Base-by-base conservation (phyloP, 495 filamentous ascomycete species). In the Penicillium desertorum region DNA sequence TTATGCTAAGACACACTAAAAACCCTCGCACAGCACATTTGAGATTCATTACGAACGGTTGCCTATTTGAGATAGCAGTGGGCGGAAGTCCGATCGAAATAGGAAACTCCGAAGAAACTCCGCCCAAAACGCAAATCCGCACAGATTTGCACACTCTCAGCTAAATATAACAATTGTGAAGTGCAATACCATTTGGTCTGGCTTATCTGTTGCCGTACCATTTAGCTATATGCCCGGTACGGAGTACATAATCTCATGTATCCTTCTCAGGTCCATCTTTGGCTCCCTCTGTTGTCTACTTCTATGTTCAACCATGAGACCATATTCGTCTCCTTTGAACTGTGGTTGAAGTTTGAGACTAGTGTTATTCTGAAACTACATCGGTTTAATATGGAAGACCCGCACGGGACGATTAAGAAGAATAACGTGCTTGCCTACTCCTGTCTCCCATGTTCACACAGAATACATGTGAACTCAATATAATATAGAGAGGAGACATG, bases 51-150 rank as follows among this genome's bases (percentile, higher is more conserved):
- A 30, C 10, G 9, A 10, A 11, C 9, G 9, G 3, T 48, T 48
- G n/a, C 27, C 46, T 14, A 34, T 34, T 48, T 48, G 27, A 25
- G 46, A 2, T 12, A 6, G 6, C 1, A 1, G n/a, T 14, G 10
- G 46, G 46, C 46, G 46, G 46, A 34, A 34, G 46, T 25, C 46
- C 46, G 46, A 34, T 19, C 11, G 46, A 32, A 34, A 34, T 17
- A 25, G 10, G 46, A 12, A 48, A 12, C 1, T 16, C 46, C n/a
- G 27, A 34, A 16, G 17, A n/a, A 23, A n/a, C 19, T 27, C 46
- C 34, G 34, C 0, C 12, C 34, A 29, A 45, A 45, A 9, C 3
- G 43, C 25, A 45, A 12, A n/a, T 45, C 22, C 4, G 12, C 34
- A 5, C 16, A 14, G 2, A 16, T n/a, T 37, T 37, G 0, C 12